Conservation (phyloP, 2,329 filamentous ascomycete species). For the Colletotrichum nymphaeae region DNA sequence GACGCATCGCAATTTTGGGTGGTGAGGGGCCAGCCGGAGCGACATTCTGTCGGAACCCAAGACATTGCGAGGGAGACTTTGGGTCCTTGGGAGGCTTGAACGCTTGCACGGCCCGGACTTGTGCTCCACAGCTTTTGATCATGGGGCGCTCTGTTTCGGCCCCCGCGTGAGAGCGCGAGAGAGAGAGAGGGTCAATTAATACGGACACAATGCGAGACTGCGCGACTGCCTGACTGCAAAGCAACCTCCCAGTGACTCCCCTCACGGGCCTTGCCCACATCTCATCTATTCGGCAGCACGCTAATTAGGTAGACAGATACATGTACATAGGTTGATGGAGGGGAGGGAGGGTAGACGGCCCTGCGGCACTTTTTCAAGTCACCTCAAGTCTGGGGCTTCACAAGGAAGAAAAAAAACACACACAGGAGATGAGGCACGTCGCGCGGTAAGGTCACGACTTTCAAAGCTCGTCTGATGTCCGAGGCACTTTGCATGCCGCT, state of each 20-base stretch:
- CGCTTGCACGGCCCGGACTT: background rate
- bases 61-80: background rate
- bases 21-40: background rate
- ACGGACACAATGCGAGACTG: background rate
- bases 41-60: background rate
- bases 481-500: background rate
- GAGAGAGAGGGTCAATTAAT: background rate
- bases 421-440: background rate
- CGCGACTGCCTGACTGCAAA: background rate
- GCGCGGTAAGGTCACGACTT: too few relatives aligned
- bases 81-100: background rate
- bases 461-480: background rate
- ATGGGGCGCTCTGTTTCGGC: background rate
- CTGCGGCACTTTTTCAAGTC: background rate
- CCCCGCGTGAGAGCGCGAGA: background rate
- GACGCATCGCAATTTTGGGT: background rate
- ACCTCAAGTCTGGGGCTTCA: background rate
- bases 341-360: too few relatives aligned
- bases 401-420: background rate
- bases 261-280: background rate
- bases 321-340: background rate
- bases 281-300: background rate
- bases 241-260: background rate
- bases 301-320: background rate
- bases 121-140: background rate